Percentiles rank a stretch among this genome's conserved stretches.
Evolutionary conservation across 177 flowering plant species (phyloP).

Genomic region (Vitis hybrid): DNA sequence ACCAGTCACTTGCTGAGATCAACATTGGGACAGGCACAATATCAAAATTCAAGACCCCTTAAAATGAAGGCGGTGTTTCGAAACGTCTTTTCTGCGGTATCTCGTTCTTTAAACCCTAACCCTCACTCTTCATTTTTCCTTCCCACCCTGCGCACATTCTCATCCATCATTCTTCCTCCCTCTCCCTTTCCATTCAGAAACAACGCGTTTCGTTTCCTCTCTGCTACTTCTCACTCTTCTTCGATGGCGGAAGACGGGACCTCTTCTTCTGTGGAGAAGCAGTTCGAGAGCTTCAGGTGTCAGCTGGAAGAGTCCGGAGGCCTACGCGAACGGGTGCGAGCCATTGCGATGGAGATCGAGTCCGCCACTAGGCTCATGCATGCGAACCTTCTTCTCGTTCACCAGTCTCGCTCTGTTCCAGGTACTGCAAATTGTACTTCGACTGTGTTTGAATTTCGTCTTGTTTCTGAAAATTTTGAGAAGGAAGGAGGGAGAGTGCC

Average conservation of each 20-base stretch:
- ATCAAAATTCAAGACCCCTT: neutral
- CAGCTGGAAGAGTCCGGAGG: constrained; percentile 72
- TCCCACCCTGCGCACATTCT: constrained; percentile 5
- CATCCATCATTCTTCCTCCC: constrained; percentile 3
- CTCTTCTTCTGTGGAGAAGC: constrained; percentile 54
- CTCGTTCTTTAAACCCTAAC: constrained; percentile 47
- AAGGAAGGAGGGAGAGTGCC: neutral
- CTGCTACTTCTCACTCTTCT: constrained; percentile 17
- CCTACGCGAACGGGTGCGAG: constrained; percentile 66
- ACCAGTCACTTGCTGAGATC: too few species aligned
- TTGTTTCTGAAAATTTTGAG: neutral
- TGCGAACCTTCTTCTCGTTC: constrained; percentile 71
- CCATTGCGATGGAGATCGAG: constrained; percentile 69
- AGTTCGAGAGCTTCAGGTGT: constrained; percentile 63
- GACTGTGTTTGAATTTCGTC: too few species aligned
- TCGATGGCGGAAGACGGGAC: constrained; percentile 44
- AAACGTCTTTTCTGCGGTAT: constrained; percentile 26
- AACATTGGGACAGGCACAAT: too few species aligned
- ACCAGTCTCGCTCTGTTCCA: constrained; percentile 75
- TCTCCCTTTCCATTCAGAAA: neutral
- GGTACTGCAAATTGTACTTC: constrained; percentile 37
- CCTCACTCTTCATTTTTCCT: constrained; percentile 15
- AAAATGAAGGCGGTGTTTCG: constrained; percentile 47
- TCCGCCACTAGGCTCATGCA: constrained; percentile 66
- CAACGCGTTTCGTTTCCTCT: constrained; percentile 15